These are phyloP conservation scores for Fusarium cyanostomum DNA, from an alignment of 2,329 filamentous ascomycete genomes.

Conservation along the genomic window DNA sequence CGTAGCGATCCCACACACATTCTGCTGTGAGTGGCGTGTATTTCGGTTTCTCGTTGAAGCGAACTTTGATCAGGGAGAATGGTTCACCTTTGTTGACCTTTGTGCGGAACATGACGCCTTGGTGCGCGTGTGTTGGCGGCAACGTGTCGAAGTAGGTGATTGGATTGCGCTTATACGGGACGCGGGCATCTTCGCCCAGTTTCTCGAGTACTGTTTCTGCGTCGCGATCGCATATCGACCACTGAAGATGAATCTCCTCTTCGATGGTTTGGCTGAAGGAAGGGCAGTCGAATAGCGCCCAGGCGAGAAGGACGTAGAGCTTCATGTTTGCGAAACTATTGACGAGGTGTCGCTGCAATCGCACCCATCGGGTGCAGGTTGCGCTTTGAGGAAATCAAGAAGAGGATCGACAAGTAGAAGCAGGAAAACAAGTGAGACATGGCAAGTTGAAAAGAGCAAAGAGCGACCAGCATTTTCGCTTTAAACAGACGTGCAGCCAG, in stretches of 20 bases:
- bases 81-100: slow-evolving; percentile 30
- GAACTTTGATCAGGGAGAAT: slow-evolving; percentile 33
- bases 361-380: neutral
- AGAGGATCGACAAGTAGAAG: neutral
- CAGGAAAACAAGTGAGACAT: neutral
- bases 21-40: slow-evolving; percentile 4
- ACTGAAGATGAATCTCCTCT: slow-evolving; percentile 33
- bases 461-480: neutral
- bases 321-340: slow-evolving; percentile 11
- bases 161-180: slow-evolving; percentile 32
- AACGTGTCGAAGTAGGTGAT: slow-evolving; percentile 37
- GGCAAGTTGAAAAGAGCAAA: neutral
- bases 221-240: slow-evolving; percentile 32
- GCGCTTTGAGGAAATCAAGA: neutral
- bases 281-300: neutral
- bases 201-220: slow-evolving; percentile 27
- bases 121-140: slow-evolving; percentile 30
- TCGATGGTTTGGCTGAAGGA: neutral
- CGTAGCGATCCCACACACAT: slow-evolving; percentile 39
- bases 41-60: slow-evolving; percentile 16
- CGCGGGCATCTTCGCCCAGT: slow-evolving; percentile 16
- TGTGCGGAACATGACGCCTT: slow-evolving; percentile 36
- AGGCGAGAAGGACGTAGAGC: neutral
- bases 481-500: neutral
- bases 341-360: neutral